Evolutionary conservation across 176 grass and related monocot species (phyloP).

Genomic region (Aechmea fasciata): DNA sequence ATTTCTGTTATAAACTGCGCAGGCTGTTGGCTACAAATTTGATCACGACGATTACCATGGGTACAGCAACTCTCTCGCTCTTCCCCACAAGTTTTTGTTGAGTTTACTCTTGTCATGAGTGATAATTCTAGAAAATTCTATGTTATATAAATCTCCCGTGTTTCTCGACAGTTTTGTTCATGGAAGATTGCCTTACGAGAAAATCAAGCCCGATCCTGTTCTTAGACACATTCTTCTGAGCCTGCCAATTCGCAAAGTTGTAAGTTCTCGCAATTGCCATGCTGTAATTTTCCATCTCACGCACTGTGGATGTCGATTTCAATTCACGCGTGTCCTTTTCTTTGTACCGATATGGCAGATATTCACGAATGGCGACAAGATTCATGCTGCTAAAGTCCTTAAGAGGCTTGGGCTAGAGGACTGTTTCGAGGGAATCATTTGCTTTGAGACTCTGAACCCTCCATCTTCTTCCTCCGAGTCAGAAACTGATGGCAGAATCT

Average conservation of each 20-base stretch:
- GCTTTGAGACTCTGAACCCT: constrained; percentile 96
- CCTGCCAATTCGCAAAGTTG: constrained; percentile 78
- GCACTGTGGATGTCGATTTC: neutral
- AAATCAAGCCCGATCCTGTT: constrained; percentile 73
- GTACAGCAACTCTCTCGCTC: neutral
- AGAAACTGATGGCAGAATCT: constrained; percentile 24
- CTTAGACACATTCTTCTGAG: constrained; percentile 81
- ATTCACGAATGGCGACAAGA: constrained; percentile 83
- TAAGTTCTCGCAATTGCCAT: constrained; percentile 17
- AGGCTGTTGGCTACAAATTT: constrained; percentile 87
- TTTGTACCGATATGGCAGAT: constrained; percentile 35
- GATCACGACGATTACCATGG: constrained; percentile 85
- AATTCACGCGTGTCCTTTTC: neutral
- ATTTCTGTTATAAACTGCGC: constrained; percentile 10
- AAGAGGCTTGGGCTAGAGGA: constrained; percentile 81
- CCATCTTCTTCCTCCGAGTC: constrained; percentile 25
- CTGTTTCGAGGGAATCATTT: constrained; percentile 94
- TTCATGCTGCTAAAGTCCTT: constrained; percentile 54
- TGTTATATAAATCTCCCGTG: neutral
- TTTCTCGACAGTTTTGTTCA: constrained; percentile 58
- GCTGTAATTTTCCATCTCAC: neutral
- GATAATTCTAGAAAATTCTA: constrained; percentile 5
- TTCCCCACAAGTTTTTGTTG: neutral
- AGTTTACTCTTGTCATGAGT: neutral
- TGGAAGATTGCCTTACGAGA: constrained; percentile 85